Evolutionary conservation across 2,329 filamentous ascomycete species (phyloP).

Genomic region (Hirsutella minnesotensis): DNA sequence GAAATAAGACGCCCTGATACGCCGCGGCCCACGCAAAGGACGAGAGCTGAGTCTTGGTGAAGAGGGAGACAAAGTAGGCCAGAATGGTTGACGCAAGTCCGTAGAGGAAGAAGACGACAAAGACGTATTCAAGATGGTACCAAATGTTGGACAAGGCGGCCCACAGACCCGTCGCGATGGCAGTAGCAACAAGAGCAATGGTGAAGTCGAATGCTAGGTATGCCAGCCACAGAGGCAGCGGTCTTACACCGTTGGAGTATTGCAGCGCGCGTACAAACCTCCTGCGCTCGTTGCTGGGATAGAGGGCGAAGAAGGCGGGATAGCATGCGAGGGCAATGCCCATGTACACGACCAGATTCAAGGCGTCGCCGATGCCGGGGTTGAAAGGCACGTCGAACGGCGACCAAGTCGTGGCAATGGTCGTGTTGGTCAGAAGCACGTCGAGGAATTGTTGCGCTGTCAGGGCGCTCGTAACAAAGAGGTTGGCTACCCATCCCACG

Average conservation of each 20-base stretch:
- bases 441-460: conserved; percentile 55
- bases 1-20: conserved; percentile 59
- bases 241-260: conserved; percentile 82
- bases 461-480: conserved; percentile 43
- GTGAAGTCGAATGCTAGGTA: conserved; percentile 72
- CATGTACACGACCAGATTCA: conserved; percentile 75
- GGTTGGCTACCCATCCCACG: conserved; percentile 59
- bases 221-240: conserved; percentile 72
- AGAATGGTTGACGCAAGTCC: conserved; percentile 66
- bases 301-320: conserved; percentile 79
- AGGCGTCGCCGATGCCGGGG: conserved; percentile 54
- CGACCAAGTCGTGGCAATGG: conserved; percentile 61
- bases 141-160: conserved; percentile 52
- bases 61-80: conserved; percentile 72
- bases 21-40: conserved; percentile 77
- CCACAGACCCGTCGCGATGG: conserved; percentile 58
- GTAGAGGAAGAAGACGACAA: conserved; percentile 70
- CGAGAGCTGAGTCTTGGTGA: conserved; percentile 66
- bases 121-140: conserved; percentile 73
- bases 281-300: conserved; percentile 74
- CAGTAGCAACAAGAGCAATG: conserved; percentile 54
- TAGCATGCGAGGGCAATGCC: conserved; percentile 66
- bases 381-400: conserved; percentile 65
- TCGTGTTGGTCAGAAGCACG: conserved; percentile 52
- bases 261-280: conserved; percentile 72